Base-by-base conservation (phyloP, 352 stramenopile species). In the Phytophthora cactorum region DNA sequence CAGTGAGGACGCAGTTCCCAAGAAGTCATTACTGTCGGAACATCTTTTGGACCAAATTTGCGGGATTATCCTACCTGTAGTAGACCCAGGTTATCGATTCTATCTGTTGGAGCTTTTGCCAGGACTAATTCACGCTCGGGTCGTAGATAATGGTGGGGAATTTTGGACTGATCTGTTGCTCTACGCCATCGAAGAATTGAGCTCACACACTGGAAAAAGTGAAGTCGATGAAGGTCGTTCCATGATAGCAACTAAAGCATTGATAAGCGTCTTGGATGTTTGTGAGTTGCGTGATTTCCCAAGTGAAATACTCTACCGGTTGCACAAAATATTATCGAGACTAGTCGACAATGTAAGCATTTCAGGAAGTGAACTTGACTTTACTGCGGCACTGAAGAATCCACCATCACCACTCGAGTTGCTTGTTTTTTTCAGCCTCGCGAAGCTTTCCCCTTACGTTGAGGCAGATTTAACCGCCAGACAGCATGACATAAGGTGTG, bases 71-170 rank as follows among this genome's bases (percentile, higher is more conserved):
- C 11, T 7, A n/a, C n/a, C n/a, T n/a, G n/a, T n/a, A 4, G 41
- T 55, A 8, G 32, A 11, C 5, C 9, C 28, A n/a, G 38, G 43
- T 4, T 25, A 12, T 17, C 45, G 41, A 15, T 4, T 66, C 4
- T 36, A n/a, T 22, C 34, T 70, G 0, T 27, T 70, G 15, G 47
- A 53, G 5, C 22, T 70, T 11, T 45, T 70, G 10, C 63, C 63
- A 28, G 27, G 10, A 27, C 55, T 70, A 17, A 52, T 27, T 5
- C 14, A 9, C 5, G 11, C 0, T 47, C 14, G 9, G n/a, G 14
- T 15, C 7, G 14, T 49, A 5, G 22, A 36, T 14, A 41, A 11
- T 36, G 22, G 9, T 11, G 31, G 47, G 0, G 39, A 22, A 2
- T 34, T 32, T 38, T 54, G 45, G 28, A 27, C 11, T 27, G 41